Evolutionary conservation across 768 basidiomycete species (phyloP).

Genomic region (Floccularia luteovirens): DNA sequence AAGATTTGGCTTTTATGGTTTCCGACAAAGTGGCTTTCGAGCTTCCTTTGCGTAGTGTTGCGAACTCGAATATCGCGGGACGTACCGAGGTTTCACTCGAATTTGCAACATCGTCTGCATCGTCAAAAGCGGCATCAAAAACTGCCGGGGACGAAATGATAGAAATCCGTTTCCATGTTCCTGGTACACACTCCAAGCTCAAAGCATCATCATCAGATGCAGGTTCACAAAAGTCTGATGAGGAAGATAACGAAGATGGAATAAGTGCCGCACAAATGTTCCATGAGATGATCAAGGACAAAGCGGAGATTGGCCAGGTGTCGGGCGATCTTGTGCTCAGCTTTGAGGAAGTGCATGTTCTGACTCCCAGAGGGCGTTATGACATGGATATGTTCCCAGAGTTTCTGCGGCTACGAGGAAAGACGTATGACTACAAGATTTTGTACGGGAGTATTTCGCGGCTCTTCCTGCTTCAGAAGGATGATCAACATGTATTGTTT

Average conservation of each 20-base stretch:
- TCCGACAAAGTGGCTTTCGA: conserved; percentile 87
- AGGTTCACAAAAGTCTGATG: conserved; percentile 66
- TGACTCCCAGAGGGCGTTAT: conserved; percentile 94
- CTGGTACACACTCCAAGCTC: conserved; percentile 57
- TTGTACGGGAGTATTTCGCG: conserved; percentile 81
- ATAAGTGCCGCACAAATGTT: conserved; percentile 92
- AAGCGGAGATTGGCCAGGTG: conserved; percentile 89
- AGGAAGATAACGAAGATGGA: conserved; percentile 69
- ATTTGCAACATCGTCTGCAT: conserved; percentile 49
- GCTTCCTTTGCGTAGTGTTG: conserved; percentile 77
- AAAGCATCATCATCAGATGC: conserved; percentile 63
- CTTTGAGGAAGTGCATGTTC: conserved; percentile 91
- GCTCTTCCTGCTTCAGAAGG: conserved; percentile 92
- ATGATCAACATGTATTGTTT: conserved; percentile 92
- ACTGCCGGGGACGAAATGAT: conserved; percentile 76
- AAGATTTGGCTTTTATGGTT: conserved; percentile 87
- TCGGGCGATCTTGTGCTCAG: conserved; percentile 88
- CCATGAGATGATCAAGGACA: conserved; percentile 94
- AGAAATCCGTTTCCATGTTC: conserved; percentile 95
- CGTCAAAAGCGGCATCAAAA: conserved; percentile 29
- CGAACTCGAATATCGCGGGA: conserved; percentile 96
- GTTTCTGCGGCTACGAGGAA: conserved; percentile 91
- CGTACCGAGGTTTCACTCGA: conserved; percentile 99
- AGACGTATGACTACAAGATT: conserved; percentile 99
- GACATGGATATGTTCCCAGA: conserved; percentile 98